These are phyloP conservation scores for Picea glauca DNA, from an alignment of 75 land plant species.

Conservation along the genomic window DNA sequence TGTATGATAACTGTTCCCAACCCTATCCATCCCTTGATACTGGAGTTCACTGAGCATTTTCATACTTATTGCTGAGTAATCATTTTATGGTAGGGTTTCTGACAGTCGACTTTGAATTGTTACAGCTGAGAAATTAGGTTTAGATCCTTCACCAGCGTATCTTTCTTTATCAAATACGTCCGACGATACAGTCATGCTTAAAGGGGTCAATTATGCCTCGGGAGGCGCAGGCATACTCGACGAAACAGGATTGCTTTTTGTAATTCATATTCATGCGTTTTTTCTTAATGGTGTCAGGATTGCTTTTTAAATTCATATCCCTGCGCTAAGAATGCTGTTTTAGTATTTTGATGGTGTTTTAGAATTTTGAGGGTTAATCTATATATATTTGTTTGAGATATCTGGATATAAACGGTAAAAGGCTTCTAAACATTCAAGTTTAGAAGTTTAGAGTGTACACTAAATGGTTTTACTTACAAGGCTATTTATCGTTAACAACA, in stretches of 20 bases:
- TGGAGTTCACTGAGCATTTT: not conserved
- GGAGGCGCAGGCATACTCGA: constrained; percentile 79
- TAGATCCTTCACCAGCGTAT: constrained; percentile 54
- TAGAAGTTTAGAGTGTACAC: no score
- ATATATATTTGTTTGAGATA: no score
- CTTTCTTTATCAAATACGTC: constrained; percentile 20
- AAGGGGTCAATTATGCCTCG: no score
- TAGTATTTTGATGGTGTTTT: no score
- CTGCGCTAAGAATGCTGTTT: no score
- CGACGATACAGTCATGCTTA: constrained; percentile 31
- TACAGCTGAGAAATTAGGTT: constrained; percentile 57
- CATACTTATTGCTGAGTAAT: not conserved
- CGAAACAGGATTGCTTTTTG: constrained; percentile 65
- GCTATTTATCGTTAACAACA: no score
- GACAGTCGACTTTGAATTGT: not conserved
- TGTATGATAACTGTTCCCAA: not conserved
- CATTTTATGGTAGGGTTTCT: not conserved
- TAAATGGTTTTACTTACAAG: no score
- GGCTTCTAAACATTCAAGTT: no score
- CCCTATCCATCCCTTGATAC: not conserved
- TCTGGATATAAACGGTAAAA: no score
- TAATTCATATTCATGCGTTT: constrained; percentile 18
- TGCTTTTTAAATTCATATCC: no score
- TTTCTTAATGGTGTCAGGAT: no score
- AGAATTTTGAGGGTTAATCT: no score